Conservation (phyloP, 2,329 filamentous ascomycete genomes). For the Aspergillus intermedius region DNA sequence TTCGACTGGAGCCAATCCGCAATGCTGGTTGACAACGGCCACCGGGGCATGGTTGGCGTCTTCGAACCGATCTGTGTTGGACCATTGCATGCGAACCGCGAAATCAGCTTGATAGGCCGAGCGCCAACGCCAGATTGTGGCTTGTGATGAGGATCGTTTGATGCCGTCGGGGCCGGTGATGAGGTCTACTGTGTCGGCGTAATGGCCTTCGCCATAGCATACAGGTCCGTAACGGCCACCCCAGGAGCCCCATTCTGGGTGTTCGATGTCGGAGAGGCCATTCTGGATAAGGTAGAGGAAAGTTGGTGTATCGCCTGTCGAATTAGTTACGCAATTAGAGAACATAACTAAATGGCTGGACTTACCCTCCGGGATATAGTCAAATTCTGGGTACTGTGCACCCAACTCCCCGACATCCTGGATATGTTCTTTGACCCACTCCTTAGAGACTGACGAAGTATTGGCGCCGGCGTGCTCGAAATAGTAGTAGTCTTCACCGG, state of each 20-base stretch:
- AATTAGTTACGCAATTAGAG: not conserved
- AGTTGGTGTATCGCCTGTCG: constrained; percentile 35
- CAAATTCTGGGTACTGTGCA: constrained; percentile 39
- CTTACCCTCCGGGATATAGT: constrained; percentile 44
- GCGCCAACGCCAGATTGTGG: constrained; percentile 49
- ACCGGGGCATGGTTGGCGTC: constrained; percentile 11
- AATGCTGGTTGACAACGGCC: constrained; percentile 4
- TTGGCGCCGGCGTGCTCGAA: constrained; percentile 47
- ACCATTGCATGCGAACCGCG: constrained; percentile 45
- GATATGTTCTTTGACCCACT: constrained; percentile 49
- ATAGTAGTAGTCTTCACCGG: constrained; percentile 40
- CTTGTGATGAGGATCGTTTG: constrained; percentile 34
- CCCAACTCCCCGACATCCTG: constrained; percentile 46
- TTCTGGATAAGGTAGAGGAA: constrained; percentile 38
- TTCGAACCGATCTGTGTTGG: constrained; percentile 14
- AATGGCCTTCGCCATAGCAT: constrained; percentile 15
- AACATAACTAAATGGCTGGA: not conserved
- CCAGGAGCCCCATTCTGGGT: constrained; percentile 38
- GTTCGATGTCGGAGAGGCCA: constrained; percentile 31
- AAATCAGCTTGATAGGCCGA: constrained; percentile 47
- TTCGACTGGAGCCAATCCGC: not conserved
- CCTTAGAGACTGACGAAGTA: constrained; percentile 41
- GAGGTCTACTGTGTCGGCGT: constrained; percentile 28
- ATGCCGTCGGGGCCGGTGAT: constrained; percentile 28
- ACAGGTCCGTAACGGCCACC: constrained; percentile 32